Evolutionary conservation across 2,329 filamentous ascomycete genomes (phyloP).

Genomic region (Xylaria sp.): DNA sequence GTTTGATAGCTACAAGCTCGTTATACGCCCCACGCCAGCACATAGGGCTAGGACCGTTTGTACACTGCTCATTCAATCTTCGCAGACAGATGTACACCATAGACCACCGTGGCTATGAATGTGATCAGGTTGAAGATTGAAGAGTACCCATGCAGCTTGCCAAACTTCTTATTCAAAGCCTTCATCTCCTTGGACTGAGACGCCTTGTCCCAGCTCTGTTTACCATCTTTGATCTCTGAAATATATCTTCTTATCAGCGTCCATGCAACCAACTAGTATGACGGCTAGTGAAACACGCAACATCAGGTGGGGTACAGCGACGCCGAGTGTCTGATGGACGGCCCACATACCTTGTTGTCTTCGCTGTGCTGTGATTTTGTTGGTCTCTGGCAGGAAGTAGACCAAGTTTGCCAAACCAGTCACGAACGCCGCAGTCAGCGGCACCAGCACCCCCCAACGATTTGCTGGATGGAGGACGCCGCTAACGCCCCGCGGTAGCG

Average conservation of each 20-base stretch:
- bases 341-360: conserved; percentile 74
- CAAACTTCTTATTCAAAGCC: conserved; percentile 78
- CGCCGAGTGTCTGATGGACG: not conserved
- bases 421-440: conserved; percentile 72
- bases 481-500: conserved; percentile 50
- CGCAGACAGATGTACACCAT: conserved; percentile 76
- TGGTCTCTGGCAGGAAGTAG: conserved; percentile 76
- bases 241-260: conserved; percentile 23
- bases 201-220: conserved; percentile 78
- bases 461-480: conserved; percentile 66
- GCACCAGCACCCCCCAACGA: conserved; percentile 67
- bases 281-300: not conserved
- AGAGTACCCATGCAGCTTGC: conserved; percentile 79
- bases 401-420: conserved; percentile 73
- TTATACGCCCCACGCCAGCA: not conserved
- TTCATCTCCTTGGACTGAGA: conserved; percentile 88
- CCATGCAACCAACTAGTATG: not conserved
- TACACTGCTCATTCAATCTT: conserved; percentile 59
- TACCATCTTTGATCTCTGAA: conserved; percentile 82
- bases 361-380: conserved; percentile 73
- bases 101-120: conserved; percentile 72
- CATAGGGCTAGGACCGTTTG: not conserved
- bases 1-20: not conserved
- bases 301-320: not conserved
- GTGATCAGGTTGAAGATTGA: conserved; percentile 78